A percentile compares a stretch with the other conserved stretches of the same genome.
Evolutionary conservation across 2,329 filamentous ascomycete genomes (phyloP).

Genomic region (Aureobasidium sp.): DNA sequence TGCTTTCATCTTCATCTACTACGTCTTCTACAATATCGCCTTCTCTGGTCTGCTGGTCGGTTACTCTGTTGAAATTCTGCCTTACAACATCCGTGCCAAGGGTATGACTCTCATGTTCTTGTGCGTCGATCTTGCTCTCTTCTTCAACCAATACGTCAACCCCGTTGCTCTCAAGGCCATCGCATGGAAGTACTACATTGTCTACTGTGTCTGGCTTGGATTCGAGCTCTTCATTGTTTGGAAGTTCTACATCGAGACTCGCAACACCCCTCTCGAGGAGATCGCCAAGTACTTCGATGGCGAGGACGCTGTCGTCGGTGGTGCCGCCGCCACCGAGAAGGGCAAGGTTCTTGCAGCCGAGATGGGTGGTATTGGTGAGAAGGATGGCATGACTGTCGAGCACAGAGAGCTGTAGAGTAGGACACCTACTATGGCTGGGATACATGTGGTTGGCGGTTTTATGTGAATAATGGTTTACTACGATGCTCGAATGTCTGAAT

Average conservation of each 20-base stretch:
- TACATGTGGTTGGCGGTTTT: background rate
- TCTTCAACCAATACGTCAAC: conserved; percentile 35
- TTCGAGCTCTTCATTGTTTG: conserved; percentile 29
- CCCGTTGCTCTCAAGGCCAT: conserved; percentile 25
- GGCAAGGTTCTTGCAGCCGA: conserved; percentile 22
- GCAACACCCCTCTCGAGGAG: conserved; percentile 39
- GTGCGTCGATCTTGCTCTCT: conserved; percentile 39
- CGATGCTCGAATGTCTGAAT: background rate
- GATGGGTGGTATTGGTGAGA: conserved; percentile 22
- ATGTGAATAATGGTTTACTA: conserved; percentile 2
- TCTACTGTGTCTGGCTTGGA: conserved; percentile 28
- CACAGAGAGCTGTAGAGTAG: conserved; percentile 21
- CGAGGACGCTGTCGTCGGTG: conserved; percentile 34
- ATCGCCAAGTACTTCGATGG: conserved; percentile 42
- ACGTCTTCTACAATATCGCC: conserved; percentile 32
- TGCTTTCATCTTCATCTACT: conserved; percentile 30
- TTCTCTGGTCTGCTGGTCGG: conserved; percentile 39
- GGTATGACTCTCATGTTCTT: conserved; percentile 41
- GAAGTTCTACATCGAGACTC: conserved; percentile 36
- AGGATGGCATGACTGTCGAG: conserved; percentile 20
- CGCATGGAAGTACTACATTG: conserved; percentile 27
- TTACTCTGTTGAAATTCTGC: conserved; percentile 42
- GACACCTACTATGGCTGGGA: background rate
- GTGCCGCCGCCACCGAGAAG: conserved; percentile 31
- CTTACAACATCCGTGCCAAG: conserved; percentile 41